Evolutionary conservation across 2,329 filamentous ascomycete genomes (phyloP).

Genomic region (Ophiostoma australiae): DNA sequence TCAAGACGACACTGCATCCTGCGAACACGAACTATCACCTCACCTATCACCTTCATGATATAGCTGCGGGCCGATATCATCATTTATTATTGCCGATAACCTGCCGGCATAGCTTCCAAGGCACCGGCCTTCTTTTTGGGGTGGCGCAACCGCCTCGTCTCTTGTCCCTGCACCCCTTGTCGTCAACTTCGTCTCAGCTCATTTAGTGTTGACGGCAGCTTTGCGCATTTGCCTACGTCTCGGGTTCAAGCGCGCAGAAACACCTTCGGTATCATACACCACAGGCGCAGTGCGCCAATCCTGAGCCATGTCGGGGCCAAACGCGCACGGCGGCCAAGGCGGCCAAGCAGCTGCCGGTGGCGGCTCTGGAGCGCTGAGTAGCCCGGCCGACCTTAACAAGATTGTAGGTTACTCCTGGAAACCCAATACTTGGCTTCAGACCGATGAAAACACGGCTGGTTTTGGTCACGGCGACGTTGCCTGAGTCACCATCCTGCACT

Average conservation of each 20-base stretch:
- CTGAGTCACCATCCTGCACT: not conserved
- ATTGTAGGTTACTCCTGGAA: conserved; percentile 62
- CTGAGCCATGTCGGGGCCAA: conserved; percentile 25
- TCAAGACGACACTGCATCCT: not conserved
- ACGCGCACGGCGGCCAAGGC: conserved; percentile 22
- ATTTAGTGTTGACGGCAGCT: not conserved
- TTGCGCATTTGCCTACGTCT: not conserved
- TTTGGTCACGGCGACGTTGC: not conserved
- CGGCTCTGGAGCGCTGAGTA: conserved; percentile 33
- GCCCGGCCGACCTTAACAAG: conserved; percentile 81
- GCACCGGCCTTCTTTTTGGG: not conserved
- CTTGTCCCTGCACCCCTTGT: not conserved
- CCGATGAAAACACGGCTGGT: not conserved
- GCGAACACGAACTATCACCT: not conserved
- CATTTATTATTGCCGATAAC: not conserved
- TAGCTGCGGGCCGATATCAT: not conserved
- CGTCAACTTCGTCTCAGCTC: not conserved
- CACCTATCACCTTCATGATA: not conserved
- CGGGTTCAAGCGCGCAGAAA: not conserved
- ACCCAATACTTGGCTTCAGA: not conserved
- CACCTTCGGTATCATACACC: not conserved
- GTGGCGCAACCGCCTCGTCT: not conserved
- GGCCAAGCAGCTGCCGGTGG: conserved; percentile 18
- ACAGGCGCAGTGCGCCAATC: conserved; percentile 8
- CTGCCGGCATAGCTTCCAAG: not conserved